Conservation (phyloP, 164 flowering plant species). For the Vitis vinifera region DNA sequence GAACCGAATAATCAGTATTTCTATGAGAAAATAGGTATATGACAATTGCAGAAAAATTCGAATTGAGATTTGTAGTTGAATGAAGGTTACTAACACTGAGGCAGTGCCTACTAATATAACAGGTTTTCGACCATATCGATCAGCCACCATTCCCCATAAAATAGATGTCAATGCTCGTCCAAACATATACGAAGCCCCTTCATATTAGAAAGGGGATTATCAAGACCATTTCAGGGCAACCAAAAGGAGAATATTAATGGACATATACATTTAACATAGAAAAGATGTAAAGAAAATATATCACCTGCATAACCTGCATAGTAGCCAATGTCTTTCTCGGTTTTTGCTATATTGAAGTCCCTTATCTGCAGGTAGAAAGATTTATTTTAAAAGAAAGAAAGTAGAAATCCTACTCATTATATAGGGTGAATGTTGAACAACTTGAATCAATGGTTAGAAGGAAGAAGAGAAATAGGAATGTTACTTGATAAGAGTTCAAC, state of each 20-base stretch:
- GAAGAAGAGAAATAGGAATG: no score
- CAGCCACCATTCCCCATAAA: slow-evolving; percentile 83
- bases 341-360: slow-evolving; percentile 67
- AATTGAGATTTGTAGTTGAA: neutral
- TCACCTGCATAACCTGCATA: slow-evolving; percentile 82
- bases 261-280: neutral
- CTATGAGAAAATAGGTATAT: neutral
- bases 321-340: slow-evolving; percentile 70
- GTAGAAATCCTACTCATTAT: neutral
- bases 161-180: slow-evolving; percentile 85
- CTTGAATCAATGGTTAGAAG: no score
- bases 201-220: slow-evolving; percentile 3
- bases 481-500: no score
- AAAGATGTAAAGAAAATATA: slow-evolving; percentile 3
- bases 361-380: slow-evolving; percentile 41
- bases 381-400: neutral
- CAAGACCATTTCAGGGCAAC: neutral
- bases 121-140: slow-evolving; percentile 85
- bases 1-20: slow-evolving; percentile 12
- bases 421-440: no score
- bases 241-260: neutral
- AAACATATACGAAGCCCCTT: slow-evolving; percentile 74
- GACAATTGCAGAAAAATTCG: neutral
- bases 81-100: slow-evolving; percentile 56
- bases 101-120: slow-evolving; percentile 56